A percentile compares a stretch with the other conserved stretches of the same genome.
Evolutionary conservation across 2,329 filamentous ascomycete genomes (phyloP).

Genomic region (Huntiella bhutanensis): DNA sequence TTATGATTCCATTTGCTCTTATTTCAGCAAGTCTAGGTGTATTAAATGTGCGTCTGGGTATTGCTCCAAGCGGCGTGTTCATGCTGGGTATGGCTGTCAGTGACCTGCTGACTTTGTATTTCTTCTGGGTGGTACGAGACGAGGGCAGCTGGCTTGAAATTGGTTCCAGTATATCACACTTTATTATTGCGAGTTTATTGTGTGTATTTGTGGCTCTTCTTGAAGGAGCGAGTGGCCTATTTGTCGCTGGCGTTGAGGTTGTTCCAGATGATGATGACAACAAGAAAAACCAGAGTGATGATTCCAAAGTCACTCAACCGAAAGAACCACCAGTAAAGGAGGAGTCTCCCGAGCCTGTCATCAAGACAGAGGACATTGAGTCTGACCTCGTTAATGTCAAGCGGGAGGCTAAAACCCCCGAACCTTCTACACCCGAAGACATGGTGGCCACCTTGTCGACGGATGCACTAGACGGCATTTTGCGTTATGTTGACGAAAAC

Average conservation of each 20-base stretch:
- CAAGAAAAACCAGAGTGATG: background rate
- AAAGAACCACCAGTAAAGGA: too few species aligned
- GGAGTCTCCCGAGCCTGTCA: too few species aligned
- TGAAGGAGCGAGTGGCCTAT: slow-evolving; percentile 67
- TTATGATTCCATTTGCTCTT: slow-evolving; percentile 82
- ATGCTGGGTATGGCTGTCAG: slow-evolving; percentile 86
- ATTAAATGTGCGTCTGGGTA: slow-evolving; percentile 63
- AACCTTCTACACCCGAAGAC: too few species aligned
- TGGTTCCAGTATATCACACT: slow-evolving; percentile 89
- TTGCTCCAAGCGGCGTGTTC: slow-evolving; percentile 77
- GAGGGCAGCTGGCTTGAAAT: slow-evolving; percentile 97
- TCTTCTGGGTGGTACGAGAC: slow-evolving; percentile 95
- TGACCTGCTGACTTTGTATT: slow-evolving; percentile 81
- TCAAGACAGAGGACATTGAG: too few species aligned
- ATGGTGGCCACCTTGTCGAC: too few species aligned
- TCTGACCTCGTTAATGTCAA: too few species aligned
- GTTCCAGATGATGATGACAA: slow-evolving; percentile 17
- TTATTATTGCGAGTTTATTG: slow-evolving; percentile 73
- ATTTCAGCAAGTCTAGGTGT: slow-evolving; percentile 91
- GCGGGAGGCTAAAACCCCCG: too few species aligned
- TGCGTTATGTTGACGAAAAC: too few species aligned
- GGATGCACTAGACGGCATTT: too few species aligned
- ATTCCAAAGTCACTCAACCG: too few species aligned
- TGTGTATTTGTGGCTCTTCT: slow-evolving; percentile 81
- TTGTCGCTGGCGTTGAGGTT: slow-evolving; percentile 65